Percentiles rank a stretch among this genome's conserved stretches.
Conservation (phyloP, 257 asterid species). For the Vinca minor region DNA sequence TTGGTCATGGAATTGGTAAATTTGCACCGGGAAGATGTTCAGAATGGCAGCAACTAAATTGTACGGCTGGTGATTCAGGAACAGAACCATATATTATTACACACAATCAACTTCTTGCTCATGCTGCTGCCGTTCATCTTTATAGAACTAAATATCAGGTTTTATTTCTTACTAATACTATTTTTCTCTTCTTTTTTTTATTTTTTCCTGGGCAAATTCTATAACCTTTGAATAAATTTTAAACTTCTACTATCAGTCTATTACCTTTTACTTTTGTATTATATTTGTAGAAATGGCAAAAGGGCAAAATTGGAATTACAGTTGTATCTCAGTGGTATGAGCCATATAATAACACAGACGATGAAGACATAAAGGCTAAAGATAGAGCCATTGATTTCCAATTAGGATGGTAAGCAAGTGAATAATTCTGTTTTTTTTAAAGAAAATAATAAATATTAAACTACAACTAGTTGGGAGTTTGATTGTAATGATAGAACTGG, state of each 20-base stretch:
- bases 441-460: too few relatives aligned
- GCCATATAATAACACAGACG: constrained; percentile 5
- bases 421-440: too few relatives aligned
- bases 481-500: too few relatives aligned
- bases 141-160: constrained; percentile 15
- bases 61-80: constrained; percentile 12
- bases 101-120: constrained; percentile 18
- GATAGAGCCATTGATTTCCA: constrained; percentile 40
- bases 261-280: too few relatives aligned
- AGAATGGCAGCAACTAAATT: constrained; percentile 5
- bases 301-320: constrained; percentile 22
- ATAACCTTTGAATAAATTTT: too few relatives aligned
- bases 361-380: constrained; percentile 7
- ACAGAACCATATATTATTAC: constrained; percentile 16
- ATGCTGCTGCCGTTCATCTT: constrained; percentile 12
- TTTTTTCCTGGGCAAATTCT: too few relatives aligned
- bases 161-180: neutral
- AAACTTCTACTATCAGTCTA: too few relatives aligned
- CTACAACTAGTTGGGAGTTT: too few relatives aligned
- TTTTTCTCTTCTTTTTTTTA: too few relatives aligned
- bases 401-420: constrained; percentile 51
- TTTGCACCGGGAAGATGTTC: constrained; percentile 19
- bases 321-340: constrained; percentile 18
- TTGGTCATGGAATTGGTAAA: constrained; percentile 12
- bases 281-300: constrained; percentile 8